Conservation (phyloP, 345 rosid genomes). For the Hibiscus mutabilis region DNA sequence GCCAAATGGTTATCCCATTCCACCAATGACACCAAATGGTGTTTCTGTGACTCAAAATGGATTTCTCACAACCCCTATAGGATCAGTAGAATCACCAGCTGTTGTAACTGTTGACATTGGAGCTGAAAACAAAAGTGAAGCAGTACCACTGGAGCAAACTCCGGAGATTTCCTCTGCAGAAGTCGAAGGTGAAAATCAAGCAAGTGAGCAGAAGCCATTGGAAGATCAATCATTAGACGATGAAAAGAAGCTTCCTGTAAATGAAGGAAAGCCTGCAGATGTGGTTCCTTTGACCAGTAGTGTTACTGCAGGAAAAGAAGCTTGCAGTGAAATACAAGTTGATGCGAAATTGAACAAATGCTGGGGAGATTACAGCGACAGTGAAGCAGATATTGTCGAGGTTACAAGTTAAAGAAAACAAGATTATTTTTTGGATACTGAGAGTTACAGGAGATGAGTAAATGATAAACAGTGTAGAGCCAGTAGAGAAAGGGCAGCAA, state of each 20-base stretch:
- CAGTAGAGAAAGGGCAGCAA: neutral
- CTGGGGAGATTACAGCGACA: slow-evolving; percentile 84
- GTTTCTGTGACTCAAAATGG: slow-evolving; percentile 52
- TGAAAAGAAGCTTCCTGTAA: slow-evolving; percentile 27
- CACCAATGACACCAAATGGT: slow-evolving; percentile 44
- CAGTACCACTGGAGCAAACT: slow-evolving; percentile 22
- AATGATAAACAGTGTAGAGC: neutral
- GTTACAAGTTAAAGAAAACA: slow-evolving; percentile 43
- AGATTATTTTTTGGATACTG: neutral
- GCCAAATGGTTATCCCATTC: slow-evolving; percentile 48
- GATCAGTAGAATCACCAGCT: slow-evolving; percentile 34
- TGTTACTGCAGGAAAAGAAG: slow-evolving; percentile 28
- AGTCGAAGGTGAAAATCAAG: slow-evolving; percentile 28
- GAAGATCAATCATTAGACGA: slow-evolving; percentile 26
- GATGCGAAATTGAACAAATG: slow-evolving; percentile 49
- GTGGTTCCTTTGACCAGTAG: slow-evolving; percentile 14
- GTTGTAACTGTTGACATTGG: slow-evolving; percentile 24
- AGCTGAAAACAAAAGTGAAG: slow-evolving; percentile 37
- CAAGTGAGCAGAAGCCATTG: slow-evolving; percentile 21
- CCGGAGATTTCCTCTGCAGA: slow-evolving; percentile 34
- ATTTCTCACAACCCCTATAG: slow-evolving; percentile 23
- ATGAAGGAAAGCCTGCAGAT: slow-evolving; percentile 22
- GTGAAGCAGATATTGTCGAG: slow-evolving; percentile 60
- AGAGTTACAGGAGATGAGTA: neutral
- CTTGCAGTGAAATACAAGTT: slow-evolving; percentile 21